Evolutionary conservation across 177 flowering plant genomes (phyloP).

Genomic region (Vitis hybrid): DNA sequence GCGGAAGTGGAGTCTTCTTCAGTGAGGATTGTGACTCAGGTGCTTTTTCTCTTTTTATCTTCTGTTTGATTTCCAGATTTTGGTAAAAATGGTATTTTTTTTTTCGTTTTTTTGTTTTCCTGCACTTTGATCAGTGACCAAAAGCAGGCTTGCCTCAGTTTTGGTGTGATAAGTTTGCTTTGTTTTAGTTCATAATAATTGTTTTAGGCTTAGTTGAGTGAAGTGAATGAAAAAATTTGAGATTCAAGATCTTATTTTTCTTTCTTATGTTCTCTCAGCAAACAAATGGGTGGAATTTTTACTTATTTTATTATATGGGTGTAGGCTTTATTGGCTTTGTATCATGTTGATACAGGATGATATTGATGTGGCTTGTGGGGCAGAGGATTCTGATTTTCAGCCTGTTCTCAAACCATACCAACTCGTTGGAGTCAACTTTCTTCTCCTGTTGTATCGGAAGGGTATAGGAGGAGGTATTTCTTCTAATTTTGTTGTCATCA

Average conservation of each 20-base stretch:
- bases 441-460: slow-evolving; percentile 74
- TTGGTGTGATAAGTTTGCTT: too few relatives aligned
- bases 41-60: slow-evolving; percentile 10
- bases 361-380: slow-evolving; percentile 72
- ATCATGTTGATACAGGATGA: slow-evolving; percentile 50
- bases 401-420: slow-evolving; percentile 92
- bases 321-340: background rate
- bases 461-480: slow-evolving; percentile 84
- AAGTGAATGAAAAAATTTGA: background rate
- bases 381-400: slow-evolving; percentile 66
- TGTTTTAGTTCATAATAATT: too few relatives aligned
- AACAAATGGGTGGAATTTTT: background rate
- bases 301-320: background rate
- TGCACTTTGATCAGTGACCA: too few relatives aligned
- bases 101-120: too few relatives aligned
- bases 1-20: slow-evolving; percentile 72
- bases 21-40: slow-evolving; percentile 88
- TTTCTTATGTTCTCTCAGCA: background rate
- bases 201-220: background rate
- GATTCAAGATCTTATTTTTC: background rate
- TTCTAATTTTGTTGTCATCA: background rate
- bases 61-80: background rate
- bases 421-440: slow-evolving; percentile 96
- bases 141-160: too few relatives aligned
- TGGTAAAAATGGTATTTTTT: too few relatives aligned